Percentiles rank a stretch among this genome's conserved stretches.
Conservation (phyloP, 108 stramenopile species). For the Cyclotella kingstonii region DNA sequence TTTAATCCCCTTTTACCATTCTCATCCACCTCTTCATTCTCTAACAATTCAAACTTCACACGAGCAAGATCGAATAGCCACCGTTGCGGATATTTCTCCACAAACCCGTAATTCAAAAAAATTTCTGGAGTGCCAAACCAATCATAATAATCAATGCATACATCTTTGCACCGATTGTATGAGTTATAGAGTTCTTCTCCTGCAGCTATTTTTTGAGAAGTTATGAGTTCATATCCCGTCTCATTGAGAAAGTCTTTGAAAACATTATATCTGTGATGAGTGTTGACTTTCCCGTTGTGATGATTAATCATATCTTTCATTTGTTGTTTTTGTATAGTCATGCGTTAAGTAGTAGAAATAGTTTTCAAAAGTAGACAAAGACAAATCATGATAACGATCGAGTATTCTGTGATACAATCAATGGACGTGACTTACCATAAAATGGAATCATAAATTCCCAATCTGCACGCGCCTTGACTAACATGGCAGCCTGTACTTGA, state of each 20-base stretch:
- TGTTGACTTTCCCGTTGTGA: conserved; percentile 41
- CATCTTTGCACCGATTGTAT: no score
- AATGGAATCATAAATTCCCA: conserved; percentile 68
- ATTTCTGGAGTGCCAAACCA: no score
- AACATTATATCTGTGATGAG: conserved; percentile 30
- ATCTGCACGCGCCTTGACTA: conserved; percentile 52
- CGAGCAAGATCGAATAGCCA: no score
- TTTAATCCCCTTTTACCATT: neutral
- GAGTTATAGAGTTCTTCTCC: conserved; percentile 75
- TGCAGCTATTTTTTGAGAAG: conserved; percentile 44
- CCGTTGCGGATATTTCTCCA: no score
- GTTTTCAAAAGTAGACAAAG: neutral
- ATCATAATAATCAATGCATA: no score
- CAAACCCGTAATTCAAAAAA: no score
- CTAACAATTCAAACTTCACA: conserved; percentile 29
- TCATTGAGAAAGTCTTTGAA: conserved; percentile 10
- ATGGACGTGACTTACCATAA: conserved; percentile 36
- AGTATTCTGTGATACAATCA: no score
- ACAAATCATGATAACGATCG: neutral
- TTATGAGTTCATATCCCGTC: conserved; percentile 20
- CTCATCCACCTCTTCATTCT: conserved; percentile 11
- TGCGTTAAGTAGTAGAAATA: neutral
- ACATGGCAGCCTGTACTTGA: conserved; percentile 34
- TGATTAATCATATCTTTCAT: conserved; percentile 56
- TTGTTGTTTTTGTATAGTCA: neutral